phyloP scores from a whole-genome alignment of 2,329 filamentous ascomycete genomes.

The Domatiomyces globalis region DNA sequence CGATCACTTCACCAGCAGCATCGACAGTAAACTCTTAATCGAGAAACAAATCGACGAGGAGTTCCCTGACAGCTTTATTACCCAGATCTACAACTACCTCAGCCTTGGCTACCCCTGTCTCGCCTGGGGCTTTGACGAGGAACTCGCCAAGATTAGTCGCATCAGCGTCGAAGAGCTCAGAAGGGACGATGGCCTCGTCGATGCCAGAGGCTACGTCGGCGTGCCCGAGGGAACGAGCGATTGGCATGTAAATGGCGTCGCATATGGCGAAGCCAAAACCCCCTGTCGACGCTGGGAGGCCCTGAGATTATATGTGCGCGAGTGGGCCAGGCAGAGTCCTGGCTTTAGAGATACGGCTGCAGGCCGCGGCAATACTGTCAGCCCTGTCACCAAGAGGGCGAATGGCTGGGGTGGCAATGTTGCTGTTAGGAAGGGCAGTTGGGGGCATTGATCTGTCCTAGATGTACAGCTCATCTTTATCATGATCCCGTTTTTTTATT shows the following conservation, averaged over 20 bases:
- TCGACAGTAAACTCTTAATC: slow-evolving; percentile 21
- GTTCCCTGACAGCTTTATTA: slow-evolving; percentile 73
- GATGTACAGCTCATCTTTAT: too few relatives aligned
- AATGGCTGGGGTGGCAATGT: slow-evolving; percentile 13
- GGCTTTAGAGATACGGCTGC: slow-evolving; percentile 39
- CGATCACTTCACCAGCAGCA: slow-evolving; percentile 18
- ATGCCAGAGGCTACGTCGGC: slow-evolving; percentile 61
- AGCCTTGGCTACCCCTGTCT: slow-evolving; percentile 82
- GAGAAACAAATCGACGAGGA: slow-evolving; percentile 44
- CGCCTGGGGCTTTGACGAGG: slow-evolving; percentile 68
- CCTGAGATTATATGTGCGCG: slow-evolving; percentile 64
- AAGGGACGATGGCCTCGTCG: slow-evolving; percentile 51
- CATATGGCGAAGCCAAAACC: slow-evolving; percentile 29
- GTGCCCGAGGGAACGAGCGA: slow-evolving; percentile 21
- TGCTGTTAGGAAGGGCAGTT: slow-evolving; percentile 14
- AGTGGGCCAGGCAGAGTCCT: slow-evolving; percentile 83
- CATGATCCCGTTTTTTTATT: too few relatives aligned
- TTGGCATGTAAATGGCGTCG: background rate
- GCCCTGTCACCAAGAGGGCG: slow-evolving; percentile 5
- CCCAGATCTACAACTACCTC: slow-evolving; percentile 94
- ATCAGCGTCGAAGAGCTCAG: slow-evolving; percentile 56
- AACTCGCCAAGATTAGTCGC: slow-evolving; percentile 66
- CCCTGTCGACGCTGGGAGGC: slow-evolving; percentile 67
- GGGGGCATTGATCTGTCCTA: slow-evolving; percentile 9
- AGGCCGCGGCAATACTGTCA: slow-evolving; percentile 2